phyloP scores from a whole-genome alignment of 169 alveolate species.

The Miamiensis avidus region DNA sequence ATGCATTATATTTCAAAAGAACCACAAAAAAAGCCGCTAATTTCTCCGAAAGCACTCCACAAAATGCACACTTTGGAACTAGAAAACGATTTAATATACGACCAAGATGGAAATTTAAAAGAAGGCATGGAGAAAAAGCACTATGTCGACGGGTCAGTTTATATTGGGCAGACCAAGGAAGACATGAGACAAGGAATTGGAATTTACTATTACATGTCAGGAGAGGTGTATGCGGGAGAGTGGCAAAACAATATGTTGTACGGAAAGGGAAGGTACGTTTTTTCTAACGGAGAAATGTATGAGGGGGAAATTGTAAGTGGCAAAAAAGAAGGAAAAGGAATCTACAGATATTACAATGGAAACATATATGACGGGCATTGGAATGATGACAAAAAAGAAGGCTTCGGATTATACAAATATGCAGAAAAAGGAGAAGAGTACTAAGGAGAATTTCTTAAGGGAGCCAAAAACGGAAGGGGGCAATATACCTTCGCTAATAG shows the following conservation, averaged over 20 bases:
- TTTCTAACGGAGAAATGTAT: slow-evolving; percentile 41
- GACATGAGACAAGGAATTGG: slow-evolving; percentile 41
- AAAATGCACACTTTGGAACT: background rate
- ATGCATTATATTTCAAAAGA: no score
- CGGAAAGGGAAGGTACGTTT: slow-evolving; percentile 47
- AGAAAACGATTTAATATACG: slow-evolving; percentile 16
- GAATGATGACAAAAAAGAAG: slow-evolving; percentile 33
- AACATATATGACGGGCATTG: slow-evolving; percentile 39
- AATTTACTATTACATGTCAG: slow-evolving; percentile 35
- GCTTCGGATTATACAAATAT: slow-evolving; percentile 36
- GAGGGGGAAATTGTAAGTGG: slow-evolving; percentile 37
- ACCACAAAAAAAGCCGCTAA: background rate
- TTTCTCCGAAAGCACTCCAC: background rate
- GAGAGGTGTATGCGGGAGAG: slow-evolving; percentile 49
- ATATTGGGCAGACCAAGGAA: slow-evolving; percentile 31
- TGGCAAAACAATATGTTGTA: slow-evolving; percentile 42
- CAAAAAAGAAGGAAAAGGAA: slow-evolving; percentile 39
- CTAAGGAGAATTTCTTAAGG: slow-evolving; percentile 40
- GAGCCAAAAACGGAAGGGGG: slow-evolving; percentile 39
- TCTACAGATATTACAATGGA: slow-evolving; percentile 36
- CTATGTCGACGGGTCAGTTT: slow-evolving; percentile 39
- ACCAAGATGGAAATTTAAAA: slow-evolving; percentile 7
- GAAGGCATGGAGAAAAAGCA: slow-evolving; percentile 27
- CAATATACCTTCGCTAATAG: slow-evolving; percentile 32
- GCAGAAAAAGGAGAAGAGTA: slow-evolving; percentile 30